Percentiles rank a stretch among this genome's conserved stretches.
These are phyloP conservation scores for Fraxinus nigra DNA, from an alignment of 305 asterid genomes.

Conservation along the genomic window DNA sequence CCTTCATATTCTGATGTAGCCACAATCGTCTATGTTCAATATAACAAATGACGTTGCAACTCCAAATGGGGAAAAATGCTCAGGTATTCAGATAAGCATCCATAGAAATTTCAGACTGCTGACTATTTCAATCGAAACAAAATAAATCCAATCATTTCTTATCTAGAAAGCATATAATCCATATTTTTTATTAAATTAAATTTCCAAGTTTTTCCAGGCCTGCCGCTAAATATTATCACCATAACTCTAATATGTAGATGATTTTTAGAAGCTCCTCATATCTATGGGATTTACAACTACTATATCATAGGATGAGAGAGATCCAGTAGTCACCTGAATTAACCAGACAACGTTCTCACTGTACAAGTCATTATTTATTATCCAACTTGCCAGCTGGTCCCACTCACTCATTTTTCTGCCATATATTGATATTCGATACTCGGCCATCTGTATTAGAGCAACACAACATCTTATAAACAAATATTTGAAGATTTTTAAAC, in stretches of 20 bases:
- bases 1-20: not conserved
- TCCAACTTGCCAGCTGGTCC: slow-evolving; percentile 98
- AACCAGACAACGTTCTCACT: slow-evolving; percentile 96
- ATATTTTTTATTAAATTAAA: not conserved
- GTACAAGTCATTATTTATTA: slow-evolving; percentile 81
- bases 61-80: not conserved
- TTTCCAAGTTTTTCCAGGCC: not conserved
- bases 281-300: not conserved
- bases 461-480: slow-evolving; percentile 19
- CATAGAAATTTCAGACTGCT: not conserved
- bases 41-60: not conserved
- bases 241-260: not conserved
- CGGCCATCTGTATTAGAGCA: slow-evolving; percentile 81
- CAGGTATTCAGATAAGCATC: not conserved
- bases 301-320: slow-evolving; percentile 10
- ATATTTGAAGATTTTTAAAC: not conserved
- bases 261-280: not conserved
- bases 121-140: not conserved
- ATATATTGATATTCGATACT: slow-evolving; percentile 83
- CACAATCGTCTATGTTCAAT: not conserved
- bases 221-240: not conserved
- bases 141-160: not conserved
- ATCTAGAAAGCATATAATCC: slow-evolving; percentile 3
- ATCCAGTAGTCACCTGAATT: slow-evolving; percentile 65
- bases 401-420: slow-evolving; percentile 97